Conservation (phyloP, 1,284 basidiomycete genomes). For the Tilletia indica region DNA sequence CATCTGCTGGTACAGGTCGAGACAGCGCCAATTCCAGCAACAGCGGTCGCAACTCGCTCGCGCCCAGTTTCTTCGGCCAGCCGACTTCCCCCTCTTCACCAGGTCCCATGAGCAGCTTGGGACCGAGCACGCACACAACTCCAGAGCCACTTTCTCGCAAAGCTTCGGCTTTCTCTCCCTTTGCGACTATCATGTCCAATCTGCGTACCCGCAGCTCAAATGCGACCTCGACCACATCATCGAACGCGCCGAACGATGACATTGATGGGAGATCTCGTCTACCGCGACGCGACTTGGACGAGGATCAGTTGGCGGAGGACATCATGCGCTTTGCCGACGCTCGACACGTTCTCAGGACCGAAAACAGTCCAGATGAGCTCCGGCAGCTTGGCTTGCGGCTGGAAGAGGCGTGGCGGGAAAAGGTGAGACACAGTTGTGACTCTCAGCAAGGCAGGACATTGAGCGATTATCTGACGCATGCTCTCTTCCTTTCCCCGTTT, state of each 20-base stretch:
- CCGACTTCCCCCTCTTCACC: neutral
- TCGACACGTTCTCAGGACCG: constrained; percentile 30
- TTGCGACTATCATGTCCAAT: constrained; percentile 16
- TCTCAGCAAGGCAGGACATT: neutral
- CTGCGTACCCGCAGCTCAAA: constrained; percentile 8
- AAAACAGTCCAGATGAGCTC: constrained; percentile 24
- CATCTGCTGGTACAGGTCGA: neutral
- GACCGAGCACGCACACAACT: neutral
- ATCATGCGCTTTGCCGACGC: constrained; percentile 34
- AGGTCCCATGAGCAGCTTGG: neutral
- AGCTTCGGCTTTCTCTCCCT: constrained; percentile 8
- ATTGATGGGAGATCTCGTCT: constrained; percentile 21
- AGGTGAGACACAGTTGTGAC: constrained; percentile 1
- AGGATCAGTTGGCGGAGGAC: constrained; percentile 28
- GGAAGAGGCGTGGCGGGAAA: constrained; percentile 30
- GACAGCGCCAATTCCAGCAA: constrained; percentile 8
- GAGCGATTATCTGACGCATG: constrained; percentile 5
- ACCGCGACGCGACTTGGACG: constrained; percentile 27
- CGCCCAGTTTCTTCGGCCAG: constrained; percentile 4
- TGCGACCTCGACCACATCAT: neutral
- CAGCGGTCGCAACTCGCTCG: neutral
- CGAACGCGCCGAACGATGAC: neutral
- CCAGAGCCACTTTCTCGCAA: neutral
- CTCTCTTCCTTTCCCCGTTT: neutral
- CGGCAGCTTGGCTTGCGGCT: constrained; percentile 28